These are phyloP conservation scores for Xylaria flabelliformis DNA, from an alignment of 495 filamentous ascomycete species.

Conservation along the genomic window DNA sequence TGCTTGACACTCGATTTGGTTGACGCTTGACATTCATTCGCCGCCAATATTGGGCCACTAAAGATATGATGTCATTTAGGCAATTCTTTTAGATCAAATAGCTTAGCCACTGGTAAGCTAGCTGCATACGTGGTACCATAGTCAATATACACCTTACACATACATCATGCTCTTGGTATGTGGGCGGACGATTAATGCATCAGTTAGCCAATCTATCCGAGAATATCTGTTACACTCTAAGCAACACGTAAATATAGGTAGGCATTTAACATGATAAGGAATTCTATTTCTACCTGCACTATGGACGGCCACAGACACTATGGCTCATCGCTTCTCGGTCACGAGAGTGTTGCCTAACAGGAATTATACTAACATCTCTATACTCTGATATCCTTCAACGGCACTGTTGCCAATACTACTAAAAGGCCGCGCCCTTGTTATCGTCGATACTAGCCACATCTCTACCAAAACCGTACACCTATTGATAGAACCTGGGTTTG, in stretches of 20 bases:
- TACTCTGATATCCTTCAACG: slow-evolving; percentile 1
- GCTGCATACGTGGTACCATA: neutral
- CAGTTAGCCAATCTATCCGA: neutral
- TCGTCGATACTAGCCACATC: neutral
- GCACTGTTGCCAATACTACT: neutral
- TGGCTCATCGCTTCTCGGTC: neutral
- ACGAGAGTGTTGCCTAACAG: neutral
- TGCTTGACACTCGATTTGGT: neutral
- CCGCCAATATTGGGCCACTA: neutral
- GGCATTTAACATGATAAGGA: neutral
- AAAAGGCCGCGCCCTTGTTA: neutral
- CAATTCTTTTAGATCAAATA: neutral
- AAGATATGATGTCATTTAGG: neutral
- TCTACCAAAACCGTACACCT: neutral
- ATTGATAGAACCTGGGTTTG: neutral
- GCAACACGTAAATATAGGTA: neutral
- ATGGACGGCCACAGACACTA: neutral
- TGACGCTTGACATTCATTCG: neutral
- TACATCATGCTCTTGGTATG: too few species aligned
- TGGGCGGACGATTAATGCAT: neutral
- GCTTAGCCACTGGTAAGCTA: neutral
- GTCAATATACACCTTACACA: too few species aligned
- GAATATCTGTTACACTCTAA: neutral
- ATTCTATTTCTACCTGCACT: neutral
- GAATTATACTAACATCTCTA: slow-evolving; percentile 2